Conservation (phyloP, 768 basidiomycete genomes). For the Auriscalpium microsporum region DNA sequence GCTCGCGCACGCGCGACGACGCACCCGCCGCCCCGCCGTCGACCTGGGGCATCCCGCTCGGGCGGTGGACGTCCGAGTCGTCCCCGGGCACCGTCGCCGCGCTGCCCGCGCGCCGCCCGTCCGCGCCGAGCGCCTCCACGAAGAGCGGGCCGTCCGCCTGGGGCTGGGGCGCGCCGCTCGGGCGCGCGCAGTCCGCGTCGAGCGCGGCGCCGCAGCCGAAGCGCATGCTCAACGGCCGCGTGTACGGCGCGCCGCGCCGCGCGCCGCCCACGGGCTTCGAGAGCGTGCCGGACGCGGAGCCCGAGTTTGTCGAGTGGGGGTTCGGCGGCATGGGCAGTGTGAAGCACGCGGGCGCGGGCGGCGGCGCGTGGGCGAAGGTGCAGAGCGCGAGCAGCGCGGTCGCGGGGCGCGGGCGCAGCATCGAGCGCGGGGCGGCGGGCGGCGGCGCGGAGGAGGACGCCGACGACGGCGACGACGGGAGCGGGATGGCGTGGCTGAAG, state of each 20-base stretch:
- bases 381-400: slow-evolving; percentile 13
- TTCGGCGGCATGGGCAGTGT: slow-evolving; percentile 73
- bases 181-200: not conserved
- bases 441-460: slow-evolving; percentile 42
- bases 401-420: slow-evolving; percentile 1
- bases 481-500: slow-evolving; percentile 79
- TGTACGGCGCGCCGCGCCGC: slow-evolving; percentile 48
- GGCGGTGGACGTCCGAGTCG: slow-evolving; percentile 2
- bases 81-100: not conserved
- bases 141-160: not conserved
- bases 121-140: not conserved
- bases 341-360: slow-evolving; percentile 10
- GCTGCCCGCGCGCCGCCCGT: not conserved
- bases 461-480: no score
- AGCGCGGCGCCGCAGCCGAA: not conserved
- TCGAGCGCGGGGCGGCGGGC: slow-evolving; percentile 5
- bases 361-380: slow-evolving; percentile 15
- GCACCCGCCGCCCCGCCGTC: not conserved
- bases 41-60: slow-evolving; percentile 1
- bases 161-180: not conserved
- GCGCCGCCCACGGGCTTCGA: slow-evolving; percentile 31
- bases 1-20: slow-evolving; percentile 39
- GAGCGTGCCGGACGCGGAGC: slow-evolving; percentile 45
- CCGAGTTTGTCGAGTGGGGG: slow-evolving; percentile 87
- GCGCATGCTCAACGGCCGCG: slow-evolving; percentile 73